Base-by-base conservation (phyloP, 441 rosid species). In the Erysimum cheiri region DNA sequence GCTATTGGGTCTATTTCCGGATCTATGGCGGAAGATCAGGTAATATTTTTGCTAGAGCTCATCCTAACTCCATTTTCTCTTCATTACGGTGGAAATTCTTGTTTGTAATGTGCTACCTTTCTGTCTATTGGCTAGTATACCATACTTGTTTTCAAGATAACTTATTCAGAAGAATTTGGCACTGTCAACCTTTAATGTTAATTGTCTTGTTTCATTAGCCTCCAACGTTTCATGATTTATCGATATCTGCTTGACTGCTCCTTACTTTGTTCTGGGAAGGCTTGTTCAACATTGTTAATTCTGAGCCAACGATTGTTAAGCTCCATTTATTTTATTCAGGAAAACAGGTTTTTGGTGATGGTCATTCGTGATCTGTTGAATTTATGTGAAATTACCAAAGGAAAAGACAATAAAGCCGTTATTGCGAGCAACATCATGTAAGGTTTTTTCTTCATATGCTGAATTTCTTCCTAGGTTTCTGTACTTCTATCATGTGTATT, bases 371-470 rank as follows among this genome's bases (percentile, higher is more conserved):
- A 96, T 81, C 82, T 96, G 61, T 79, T 96, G 79, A 96, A 93
- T 83, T 81, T 96, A 69, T 96, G 99, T 85, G 99, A 96, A 80
- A 91, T 96, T 74, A 96, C 95, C 4, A 96, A 93, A 70, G 99
- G 99, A 59, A 96, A 96, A 75, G 99, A 96, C 77, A 96, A 96
- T 78, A 96, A 93, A 84, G 98, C 98, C 60, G 98, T 96, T 69
- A 96, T 96, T 80, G 99, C 98, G 11, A 96, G 99, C 78, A 96
- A 96, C 75, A 96, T 96, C 40, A 96, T 96, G 99, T 96, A 93
- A 86, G 98, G 69, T 77, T 70, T 24, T 48, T 64, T 46, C 36
- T 40, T 69, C 47, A 22, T 57, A 10, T 40, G 22, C 29, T 28
- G 57, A 67, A 60, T 40, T 29, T 60, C 68, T 44, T 19, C 53